Evolutionary conservation across 352 stramenopile genomes (phyloP).

Genomic region (Phytophthora syringae): DNA sequence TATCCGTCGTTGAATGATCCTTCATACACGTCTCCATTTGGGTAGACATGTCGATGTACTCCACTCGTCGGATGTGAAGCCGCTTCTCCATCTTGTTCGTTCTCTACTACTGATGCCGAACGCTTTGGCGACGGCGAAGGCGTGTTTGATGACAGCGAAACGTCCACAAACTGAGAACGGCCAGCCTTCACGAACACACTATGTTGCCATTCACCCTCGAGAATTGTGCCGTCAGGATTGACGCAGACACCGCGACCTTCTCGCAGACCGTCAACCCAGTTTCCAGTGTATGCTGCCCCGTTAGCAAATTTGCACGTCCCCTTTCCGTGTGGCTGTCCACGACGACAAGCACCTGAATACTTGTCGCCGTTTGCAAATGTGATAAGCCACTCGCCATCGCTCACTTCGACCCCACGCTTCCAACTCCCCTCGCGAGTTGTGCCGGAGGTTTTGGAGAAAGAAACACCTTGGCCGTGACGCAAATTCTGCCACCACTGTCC

Average conservation of each 20-base stretch:
- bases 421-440: slow-evolving; percentile 77
- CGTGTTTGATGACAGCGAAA: slow-evolving; percentile 44
- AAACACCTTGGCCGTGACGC: slow-evolving; percentile 67
- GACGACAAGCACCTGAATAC: slow-evolving; percentile 65
- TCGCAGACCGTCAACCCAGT: slow-evolving; percentile 78
- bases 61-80: slow-evolving; percentile 40
- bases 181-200: slow-evolving; percentile 62
- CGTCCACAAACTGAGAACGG: slow-evolving; percentile 64
- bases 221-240: slow-evolving; percentile 59
- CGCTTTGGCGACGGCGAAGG: slow-evolving; percentile 7
- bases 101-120: neutral
- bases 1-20: slow-evolving; percentile 58
- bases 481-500: slow-evolving; percentile 81
- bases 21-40: slow-evolving; percentile 79
- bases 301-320: slow-evolving; percentile 92
- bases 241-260: slow-evolving; percentile 81
- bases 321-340: slow-evolving; percentile 69
- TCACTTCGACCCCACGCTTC: slow-evolving; percentile 58
- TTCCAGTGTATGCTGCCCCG: slow-evolving; percentile 90
- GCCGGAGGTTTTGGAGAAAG: slow-evolving; percentile 59
- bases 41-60: slow-evolving; percentile 49
- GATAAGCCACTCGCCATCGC: slow-evolving; percentile 74
- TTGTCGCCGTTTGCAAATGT: slow-evolving; percentile 80
- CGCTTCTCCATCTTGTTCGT: slow-evolving; percentile 5
- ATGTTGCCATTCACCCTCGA: slow-evolving; percentile 81